These are phyloP conservation scores for Monosporascus cannonballus DNA, from an alignment of 2,329 filamentous ascomycete species.

Conservation along the genomic window DNA sequence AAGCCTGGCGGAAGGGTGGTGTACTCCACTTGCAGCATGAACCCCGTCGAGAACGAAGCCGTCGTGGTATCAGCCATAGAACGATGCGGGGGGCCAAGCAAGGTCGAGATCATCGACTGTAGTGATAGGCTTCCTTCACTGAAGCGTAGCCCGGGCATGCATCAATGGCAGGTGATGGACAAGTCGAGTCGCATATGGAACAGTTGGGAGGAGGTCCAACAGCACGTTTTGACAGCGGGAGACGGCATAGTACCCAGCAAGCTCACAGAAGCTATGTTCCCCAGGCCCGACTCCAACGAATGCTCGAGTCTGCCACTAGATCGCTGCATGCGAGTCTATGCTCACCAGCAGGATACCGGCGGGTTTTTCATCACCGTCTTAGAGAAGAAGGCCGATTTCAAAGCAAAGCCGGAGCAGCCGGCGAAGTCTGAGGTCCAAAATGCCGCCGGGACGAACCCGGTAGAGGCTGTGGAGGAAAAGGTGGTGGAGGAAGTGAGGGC, in stretches of 20 bases:
- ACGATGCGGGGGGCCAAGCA: conserved; percentile 75
- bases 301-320: conserved; percentile 70
- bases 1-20: conserved; percentile 92
- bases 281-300: conserved; percentile 46
- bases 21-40: conserved; percentile 98
- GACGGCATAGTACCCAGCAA: conserved; percentile 57
- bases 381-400: conserved; percentile 85
- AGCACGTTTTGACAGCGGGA: conserved; percentile 55
- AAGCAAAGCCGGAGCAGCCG: conserved; percentile 63
- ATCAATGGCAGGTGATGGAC: conserved; percentile 86
- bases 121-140: conserved; percentile 70
- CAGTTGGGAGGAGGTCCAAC: conserved; percentile 75
- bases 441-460: conserved; percentile 11
- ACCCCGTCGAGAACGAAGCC: conserved; percentile 94
- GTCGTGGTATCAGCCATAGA: conserved; percentile 85
- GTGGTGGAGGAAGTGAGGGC: conserved; percentile 30
- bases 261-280: conserved; percentile 79
- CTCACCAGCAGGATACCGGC: conserved; percentile 91
- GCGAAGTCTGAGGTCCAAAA: conserved; percentile 30
- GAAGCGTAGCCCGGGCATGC: conserved; percentile 71
- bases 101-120: conserved; percentile 81
- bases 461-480: conserved; percentile 17
- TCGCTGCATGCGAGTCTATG: conserved; percentile 88
- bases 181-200: conserved; percentile 74
- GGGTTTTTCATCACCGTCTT: conserved; percentile 96